Percentiles rank a stretch among this genome's conserved stretches.
phyloP scores from a whole-genome alignment of 148 eudicot species.

The Vaccinium macrocarpon region DNA sequence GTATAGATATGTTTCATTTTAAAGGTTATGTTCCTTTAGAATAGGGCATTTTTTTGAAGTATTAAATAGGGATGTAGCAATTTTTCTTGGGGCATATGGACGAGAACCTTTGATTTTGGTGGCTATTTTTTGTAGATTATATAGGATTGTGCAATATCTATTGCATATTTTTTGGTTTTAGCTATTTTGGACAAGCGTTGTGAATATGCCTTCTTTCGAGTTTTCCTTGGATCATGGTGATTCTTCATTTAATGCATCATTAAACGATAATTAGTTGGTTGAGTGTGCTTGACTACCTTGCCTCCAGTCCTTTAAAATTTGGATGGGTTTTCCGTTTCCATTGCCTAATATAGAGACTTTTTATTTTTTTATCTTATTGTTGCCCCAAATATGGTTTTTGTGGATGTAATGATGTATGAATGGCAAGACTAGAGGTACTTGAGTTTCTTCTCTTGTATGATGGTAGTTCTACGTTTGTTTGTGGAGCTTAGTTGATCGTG shows the following conservation, averaged over 20 bases:
- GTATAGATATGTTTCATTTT: neutral
- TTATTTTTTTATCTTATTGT: neutral
- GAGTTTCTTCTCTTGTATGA: neutral
- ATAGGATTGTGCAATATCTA: neutral
- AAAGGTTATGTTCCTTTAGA: neutral
- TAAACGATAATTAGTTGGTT: neutral
- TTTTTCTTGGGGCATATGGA: neutral
- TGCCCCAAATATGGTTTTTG: neutral
- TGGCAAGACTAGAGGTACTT: neutral
- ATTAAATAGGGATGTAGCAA: neutral
- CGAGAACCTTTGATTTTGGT: neutral
- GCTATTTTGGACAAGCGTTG: neutral
- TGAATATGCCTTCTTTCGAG: neutral
- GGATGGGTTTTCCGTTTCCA: neutral
- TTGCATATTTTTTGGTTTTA: neutral
- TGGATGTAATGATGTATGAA: neutral
- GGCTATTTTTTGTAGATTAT: neutral
- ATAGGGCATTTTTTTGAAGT: neutral
- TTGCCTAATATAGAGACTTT: neutral
- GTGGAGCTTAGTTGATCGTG: neutral
- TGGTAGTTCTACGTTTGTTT: neutral
- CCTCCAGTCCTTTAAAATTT: neutral
- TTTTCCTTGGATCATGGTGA: neutral
- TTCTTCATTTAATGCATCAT: neutral
- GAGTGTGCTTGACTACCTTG: neutral